Base-by-base conservation (phyloP, 1,284 basidiomycete genomes). In the Takashimella tepidaria region DNA sequence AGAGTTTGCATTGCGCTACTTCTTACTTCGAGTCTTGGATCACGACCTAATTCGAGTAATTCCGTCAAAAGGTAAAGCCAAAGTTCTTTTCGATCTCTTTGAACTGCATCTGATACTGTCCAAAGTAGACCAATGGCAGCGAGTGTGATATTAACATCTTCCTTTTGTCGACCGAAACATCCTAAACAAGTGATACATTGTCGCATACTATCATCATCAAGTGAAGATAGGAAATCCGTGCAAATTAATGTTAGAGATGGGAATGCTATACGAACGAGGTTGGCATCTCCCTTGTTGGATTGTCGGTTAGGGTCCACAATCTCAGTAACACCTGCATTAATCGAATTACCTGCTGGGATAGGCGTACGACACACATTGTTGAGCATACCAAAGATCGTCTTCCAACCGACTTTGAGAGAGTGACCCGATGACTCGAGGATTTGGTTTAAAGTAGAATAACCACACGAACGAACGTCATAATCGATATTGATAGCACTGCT, bases 1-100 rank as follows among this genome's bases (percentile, higher is more conserved):
- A 98, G 76, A 2, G 92, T 97, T 72, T 96, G 91, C 54, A 98
- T 93, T 3, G 93, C 91, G 2, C 92, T 90, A 58, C 88, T 87
- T 12, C 93, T 83, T 0, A 96, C 91, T 68, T 98, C 92, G 24
- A 87, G 83, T 22, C 93, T 81, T 0, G 81, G 68, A 68, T 96
- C 95, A 2, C 84, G 83, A 58, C 89, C 89, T 1, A 98, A 79
- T 1, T 84, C 84, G 3, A 93, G 81, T 5, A 98, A 82, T 69
- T 92, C 89, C 1, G 85, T 79, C 2, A 98, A 77, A 16, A 98
- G 81, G 73, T 86, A 88, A 80, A 97, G 89, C 95, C 95, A 98
- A 6, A 95, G 75, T 4, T 84, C 82, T 64, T 84, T 89, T 63
- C 89, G 89, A 60, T 83, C 67, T 84, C 86, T 70, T 72, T 92